Conservation (phyloP, 164 flowering plant genomes). For the Vitis amurensis region DNA sequence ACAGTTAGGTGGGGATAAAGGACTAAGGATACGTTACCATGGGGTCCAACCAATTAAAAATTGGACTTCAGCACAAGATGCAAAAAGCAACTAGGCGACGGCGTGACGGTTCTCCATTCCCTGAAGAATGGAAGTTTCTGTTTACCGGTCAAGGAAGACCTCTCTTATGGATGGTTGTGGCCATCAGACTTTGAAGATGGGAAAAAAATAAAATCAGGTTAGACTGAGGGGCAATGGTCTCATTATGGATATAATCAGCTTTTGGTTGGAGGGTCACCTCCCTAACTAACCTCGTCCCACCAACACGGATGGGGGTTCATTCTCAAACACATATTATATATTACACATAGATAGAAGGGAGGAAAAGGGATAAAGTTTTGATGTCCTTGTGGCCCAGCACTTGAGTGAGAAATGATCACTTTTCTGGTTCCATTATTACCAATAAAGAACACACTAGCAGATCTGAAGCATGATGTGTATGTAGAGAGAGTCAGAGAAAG, state of each 20-base stretch:
- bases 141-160: not conserved
- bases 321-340: not conserved
- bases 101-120: not conserved
- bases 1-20: no score
- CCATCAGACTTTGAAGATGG: not conserved
- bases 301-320: not conserved
- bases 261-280: constrained; percentile 25
- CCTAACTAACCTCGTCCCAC: constrained; percentile 16
- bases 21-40: no score
- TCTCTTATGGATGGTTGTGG: not conserved
- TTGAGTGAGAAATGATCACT: not conserved
- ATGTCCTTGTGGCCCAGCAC: constrained; percentile 7
- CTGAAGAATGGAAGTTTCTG: not conserved
- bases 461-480: constrained; percentile 4
- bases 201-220: not conserved
- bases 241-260: not conserved
- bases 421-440: no score
- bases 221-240: no score
- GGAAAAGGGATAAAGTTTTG: not conserved
- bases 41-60: constrained; percentile 1
- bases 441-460: constrained; percentile 8
- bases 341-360: not conserved
- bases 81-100: not conserved
- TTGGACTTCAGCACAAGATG: not conserved
- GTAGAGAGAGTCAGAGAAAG: constrained; percentile 11